Evolutionary conservation across 1,139 yeast species (phyloP).

Genomic region (Kodamaea alishanica): DNA sequence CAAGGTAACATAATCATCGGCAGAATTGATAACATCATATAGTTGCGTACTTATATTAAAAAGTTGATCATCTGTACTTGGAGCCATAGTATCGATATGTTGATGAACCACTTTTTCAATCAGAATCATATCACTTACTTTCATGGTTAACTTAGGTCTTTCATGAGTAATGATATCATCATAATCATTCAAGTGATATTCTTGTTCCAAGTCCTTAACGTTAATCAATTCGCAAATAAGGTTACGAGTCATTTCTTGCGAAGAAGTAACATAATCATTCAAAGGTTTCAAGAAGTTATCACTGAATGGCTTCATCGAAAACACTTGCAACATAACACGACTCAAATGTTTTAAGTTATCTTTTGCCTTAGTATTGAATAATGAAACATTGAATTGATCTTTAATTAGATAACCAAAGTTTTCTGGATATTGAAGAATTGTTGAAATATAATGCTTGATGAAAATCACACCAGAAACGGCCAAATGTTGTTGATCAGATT

Average conservation of each 20-base stretch:
- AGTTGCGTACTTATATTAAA: constrained; percentile 38
- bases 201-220: constrained; percentile 55
- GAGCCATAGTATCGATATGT: constrained; percentile 50
- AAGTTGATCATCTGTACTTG: constrained; percentile 54
- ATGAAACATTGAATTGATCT: constrained; percentile 31
- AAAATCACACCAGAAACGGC: constrained; percentile 69
- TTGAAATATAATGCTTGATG: constrained; percentile 58
- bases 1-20: constrained; percentile 39
- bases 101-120: constrained; percentile 56
- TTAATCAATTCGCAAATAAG: constrained; percentile 49
- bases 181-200: constrained; percentile 60
- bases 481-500: constrained; percentile 50
- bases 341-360: constrained; percentile 58
- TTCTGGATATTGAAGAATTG: constrained; percentile 68
- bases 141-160: constrained; percentile 62
- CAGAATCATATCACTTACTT: constrained; percentile 60
- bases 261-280: constrained; percentile 61
- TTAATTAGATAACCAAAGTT: constrained; percentile 46
- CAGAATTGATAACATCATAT: constrained; percentile 33
- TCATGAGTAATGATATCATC: constrained; percentile 69
- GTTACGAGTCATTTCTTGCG: constrained; percentile 43
- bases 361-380: constrained; percentile 22
- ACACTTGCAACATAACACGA: constrained; percentile 61
- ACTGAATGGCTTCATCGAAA: constrained; percentile 64
- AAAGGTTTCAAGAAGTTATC: constrained; percentile 76